Percentiles rank a stretch among this genome's conserved stretches.
Conservation (phyloP, 441 rosid species). For the Populus hybrid region DNA sequence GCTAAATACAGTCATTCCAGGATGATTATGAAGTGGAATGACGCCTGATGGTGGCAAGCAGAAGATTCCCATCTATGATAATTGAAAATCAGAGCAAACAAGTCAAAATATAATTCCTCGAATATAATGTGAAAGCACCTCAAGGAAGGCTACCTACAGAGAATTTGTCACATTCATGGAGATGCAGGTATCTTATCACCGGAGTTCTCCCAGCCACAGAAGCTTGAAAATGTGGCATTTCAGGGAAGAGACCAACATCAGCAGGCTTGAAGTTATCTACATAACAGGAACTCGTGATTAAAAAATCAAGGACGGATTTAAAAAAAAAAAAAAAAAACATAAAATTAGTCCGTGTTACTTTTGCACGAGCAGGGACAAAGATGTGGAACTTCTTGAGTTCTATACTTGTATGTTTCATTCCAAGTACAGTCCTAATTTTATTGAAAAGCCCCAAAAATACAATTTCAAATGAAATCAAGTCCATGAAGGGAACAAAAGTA, state of each 20-base stretch:
- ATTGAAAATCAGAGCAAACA: slow-evolving; percentile 6
- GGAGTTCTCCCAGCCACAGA: slow-evolving; percentile 23
- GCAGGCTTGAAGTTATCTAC: slow-evolving; percentile 57
- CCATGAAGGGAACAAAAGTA: neutral
- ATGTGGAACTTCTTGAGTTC: neutral
- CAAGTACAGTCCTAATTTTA: neutral
- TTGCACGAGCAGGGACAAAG: neutral
- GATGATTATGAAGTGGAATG: slow-evolving; percentile 94
- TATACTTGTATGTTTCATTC: too few relatives aligned
- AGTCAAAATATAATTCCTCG: neutral
- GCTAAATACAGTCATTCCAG: slow-evolving; percentile 94
- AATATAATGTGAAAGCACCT: neutral
- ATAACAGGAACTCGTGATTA: neutral
- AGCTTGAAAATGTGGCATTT: slow-evolving; percentile 44
- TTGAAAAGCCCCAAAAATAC: neutral
- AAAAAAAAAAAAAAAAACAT: neutral
- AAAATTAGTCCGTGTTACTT: neutral
- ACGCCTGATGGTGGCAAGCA: slow-evolving; percentile 87
- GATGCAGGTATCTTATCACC: slow-evolving; percentile 53
- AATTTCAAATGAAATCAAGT: neutral
- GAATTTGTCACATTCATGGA: slow-evolving; percentile 56
- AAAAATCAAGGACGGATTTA: slow-evolving; percentile 4
- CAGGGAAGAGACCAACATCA: slow-evolving; percentile 55
- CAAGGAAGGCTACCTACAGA: slow-evolving; percentile 42
- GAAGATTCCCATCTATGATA: slow-evolving; percentile 79